These are phyloP conservation scores for Corchorus olitorius DNA, from an alignment of 345 rosid genomes.

Conservation along the genomic window DNA sequence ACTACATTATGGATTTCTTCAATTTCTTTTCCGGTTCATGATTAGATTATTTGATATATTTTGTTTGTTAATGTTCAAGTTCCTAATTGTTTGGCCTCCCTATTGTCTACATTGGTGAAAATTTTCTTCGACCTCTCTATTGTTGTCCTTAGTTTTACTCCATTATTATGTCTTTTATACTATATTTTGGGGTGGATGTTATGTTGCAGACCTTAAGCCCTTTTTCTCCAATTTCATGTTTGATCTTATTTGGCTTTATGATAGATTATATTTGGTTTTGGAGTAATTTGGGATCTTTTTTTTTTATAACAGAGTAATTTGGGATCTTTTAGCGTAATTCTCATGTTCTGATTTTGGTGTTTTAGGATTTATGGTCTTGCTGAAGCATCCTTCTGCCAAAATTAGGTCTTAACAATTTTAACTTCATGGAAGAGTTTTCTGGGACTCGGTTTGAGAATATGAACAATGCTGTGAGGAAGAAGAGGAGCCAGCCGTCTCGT, in stretches of 20 bases:
- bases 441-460: constrained; percentile 37
- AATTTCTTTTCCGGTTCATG: background rate
- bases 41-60: background rate
- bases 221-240: background rate
- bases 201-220: background rate
- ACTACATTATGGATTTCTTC: background rate
- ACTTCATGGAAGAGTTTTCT: constrained; percentile 57
- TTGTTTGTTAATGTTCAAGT: background rate
- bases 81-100: background rate
- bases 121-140: background rate
- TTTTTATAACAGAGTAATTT: too few species aligned
- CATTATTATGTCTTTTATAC: background rate
- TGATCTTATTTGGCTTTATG: background rate
- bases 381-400: constrained; percentile 4
- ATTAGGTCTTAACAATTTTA: constrained; percentile 14
- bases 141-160: background rate
- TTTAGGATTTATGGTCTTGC: constrained; percentile 11
- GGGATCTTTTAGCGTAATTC: background rate
- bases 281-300: background rate
- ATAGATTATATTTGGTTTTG: background rate
- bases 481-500: constrained; percentile 64
- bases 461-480: constrained; percentile 62
- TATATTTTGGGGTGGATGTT: background rate
- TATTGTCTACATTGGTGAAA: constrained; percentile 6
- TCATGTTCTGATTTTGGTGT: background rate